A percentile compares a stretch with the other conserved stretches of the same genome.
These are phyloP conservation scores for Cytospora schulzeri DNA, from an alignment of 2,329 filamentous ascomycete species.

Conservation along the genomic window DNA sequence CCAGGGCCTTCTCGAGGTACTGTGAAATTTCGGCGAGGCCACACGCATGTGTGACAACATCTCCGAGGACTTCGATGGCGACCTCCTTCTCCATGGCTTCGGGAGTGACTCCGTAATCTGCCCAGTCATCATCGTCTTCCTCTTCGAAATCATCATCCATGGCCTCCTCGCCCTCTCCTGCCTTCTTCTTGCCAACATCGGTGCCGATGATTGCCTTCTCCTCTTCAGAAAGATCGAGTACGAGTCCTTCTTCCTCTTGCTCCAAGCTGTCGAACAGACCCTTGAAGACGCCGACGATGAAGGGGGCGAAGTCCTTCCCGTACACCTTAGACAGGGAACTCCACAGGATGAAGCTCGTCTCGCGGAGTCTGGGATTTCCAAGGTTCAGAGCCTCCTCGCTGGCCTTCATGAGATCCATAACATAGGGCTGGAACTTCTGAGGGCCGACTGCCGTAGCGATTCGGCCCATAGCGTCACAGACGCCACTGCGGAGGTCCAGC, in stretches of 20 bases:
- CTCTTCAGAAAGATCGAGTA: slow-evolving; percentile 73
- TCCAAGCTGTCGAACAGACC: slow-evolving; percentile 83
- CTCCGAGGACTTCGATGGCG: slow-evolving; percentile 90
- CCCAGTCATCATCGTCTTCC: slow-evolving; percentile 75
- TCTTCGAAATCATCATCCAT: slow-evolving; percentile 59
- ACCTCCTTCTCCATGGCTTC: slow-evolving; percentile 97
- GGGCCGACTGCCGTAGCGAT: slow-evolving; percentile 88
- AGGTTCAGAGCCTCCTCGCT: slow-evolving; percentile 89
- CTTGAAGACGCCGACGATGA: slow-evolving; percentile 76
- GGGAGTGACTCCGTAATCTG: slow-evolving; percentile 85
- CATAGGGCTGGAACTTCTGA: slow-evolving; percentile 86
- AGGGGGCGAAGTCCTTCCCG: slow-evolving; percentile 77
- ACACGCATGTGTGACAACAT: slow-evolving; percentile 86
- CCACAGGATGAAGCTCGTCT: slow-evolving; percentile 98
- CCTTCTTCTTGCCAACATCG: slow-evolving; percentile 71
- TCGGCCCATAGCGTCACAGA: slow-evolving; percentile 90
- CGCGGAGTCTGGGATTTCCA: slow-evolving; percentile 86
- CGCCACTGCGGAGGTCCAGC: slow-evolving; percentile 83
- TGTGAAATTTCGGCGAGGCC: slow-evolving; percentile 71
- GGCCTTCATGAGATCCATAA: slow-evolving; percentile 85
- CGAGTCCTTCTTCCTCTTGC: slow-evolving; percentile 84
- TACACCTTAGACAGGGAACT: slow-evolving; percentile 93
- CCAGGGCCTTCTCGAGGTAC: slow-evolving; percentile 87
- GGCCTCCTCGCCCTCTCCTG: slow-evolving; percentile 58
- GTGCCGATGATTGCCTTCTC: slow-evolving; percentile 72